phyloP scores from a whole-genome alignment of 1,284 basidiomycete species.

The Malassezia caprae region DNA sequence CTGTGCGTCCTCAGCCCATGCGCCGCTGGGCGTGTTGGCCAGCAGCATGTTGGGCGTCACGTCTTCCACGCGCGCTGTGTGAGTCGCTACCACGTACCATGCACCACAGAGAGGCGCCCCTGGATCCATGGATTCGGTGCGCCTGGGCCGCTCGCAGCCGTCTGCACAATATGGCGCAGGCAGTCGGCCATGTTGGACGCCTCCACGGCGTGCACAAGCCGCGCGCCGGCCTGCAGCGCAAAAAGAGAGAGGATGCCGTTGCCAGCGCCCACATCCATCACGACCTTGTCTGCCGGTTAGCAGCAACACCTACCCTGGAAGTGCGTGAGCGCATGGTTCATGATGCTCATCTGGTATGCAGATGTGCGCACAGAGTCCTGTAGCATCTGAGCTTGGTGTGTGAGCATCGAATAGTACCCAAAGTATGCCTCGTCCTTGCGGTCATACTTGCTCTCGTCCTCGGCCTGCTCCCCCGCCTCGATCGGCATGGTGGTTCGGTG shows the following conservation, averaged over 20 bases:
- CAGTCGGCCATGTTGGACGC: constrained; percentile 53
- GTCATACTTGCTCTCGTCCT: constrained; percentile 21
- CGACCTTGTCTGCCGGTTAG: constrained; percentile 20
- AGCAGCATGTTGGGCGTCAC: constrained; percentile 22
- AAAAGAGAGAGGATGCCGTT: constrained; percentile 54
- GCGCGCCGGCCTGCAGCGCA: constrained; percentile 52
- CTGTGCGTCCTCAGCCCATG: constrained; percentile 23
- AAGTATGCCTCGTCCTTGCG: constrained; percentile 43
- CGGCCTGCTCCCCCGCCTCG: background rate
- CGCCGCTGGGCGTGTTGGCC: background rate
- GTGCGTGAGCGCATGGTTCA: constrained; percentile 23
- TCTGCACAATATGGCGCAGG: constrained; percentile 48
- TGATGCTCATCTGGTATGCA: constrained; percentile 38
- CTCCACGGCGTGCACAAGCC: constrained; percentile 52
- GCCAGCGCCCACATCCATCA: constrained; percentile 52
- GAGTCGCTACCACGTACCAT: background rate
- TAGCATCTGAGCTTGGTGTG: constrained; percentile 45
- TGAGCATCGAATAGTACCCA: constrained; percentile 39
- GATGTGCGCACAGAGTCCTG: constrained; percentile 37
- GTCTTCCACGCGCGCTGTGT: constrained; percentile 34
- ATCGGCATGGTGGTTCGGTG: background rate
- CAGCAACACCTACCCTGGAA: constrained; percentile 17
- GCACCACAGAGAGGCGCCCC: constrained; percentile 20
- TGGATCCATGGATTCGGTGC: constrained; percentile 30
- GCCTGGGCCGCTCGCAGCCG: constrained; percentile 32